These are phyloP conservation scores for Leishmania amazonensis DNA, from an alignment of 208 protist species.

Conservation along the genomic window DNA sequence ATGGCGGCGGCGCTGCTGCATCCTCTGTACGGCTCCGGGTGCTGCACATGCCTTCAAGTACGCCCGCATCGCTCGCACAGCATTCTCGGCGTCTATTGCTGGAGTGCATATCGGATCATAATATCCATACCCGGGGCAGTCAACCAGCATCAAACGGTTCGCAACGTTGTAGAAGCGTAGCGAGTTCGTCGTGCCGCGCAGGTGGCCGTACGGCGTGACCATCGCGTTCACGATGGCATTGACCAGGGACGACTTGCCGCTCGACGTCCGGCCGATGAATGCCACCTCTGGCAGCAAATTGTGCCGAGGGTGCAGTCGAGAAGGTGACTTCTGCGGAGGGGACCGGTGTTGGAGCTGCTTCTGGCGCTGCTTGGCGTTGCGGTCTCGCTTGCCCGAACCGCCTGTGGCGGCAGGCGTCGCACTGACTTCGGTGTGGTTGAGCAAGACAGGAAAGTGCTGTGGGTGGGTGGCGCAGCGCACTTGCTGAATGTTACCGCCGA, in stretches of 20 bases:
- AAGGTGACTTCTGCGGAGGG: not conserved
- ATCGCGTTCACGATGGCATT: constrained; percentile 89
- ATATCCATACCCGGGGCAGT: constrained; percentile 89
- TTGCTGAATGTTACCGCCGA: constrained; percentile 68
- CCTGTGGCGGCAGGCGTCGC: not conserved
- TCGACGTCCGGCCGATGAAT: constrained; percentile 85
- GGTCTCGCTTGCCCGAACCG: not conserved
- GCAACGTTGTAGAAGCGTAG: constrained; percentile 85
- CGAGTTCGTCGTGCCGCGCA: constrained; percentile 80
- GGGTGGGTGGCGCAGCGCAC: constrained; percentile 54
- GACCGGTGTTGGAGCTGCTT: not conserved
- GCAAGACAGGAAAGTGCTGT: constrained; percentile 68
- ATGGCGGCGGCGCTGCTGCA: constrained; percentile 1
- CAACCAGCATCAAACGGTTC: constrained; percentile 68
- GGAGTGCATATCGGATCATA: constrained; percentile 77
- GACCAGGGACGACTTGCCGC: constrained; percentile 87
- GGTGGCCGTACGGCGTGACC: constrained; percentile 80
- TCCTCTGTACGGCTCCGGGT: constrained; percentile 4
- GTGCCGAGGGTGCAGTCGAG: constrained; percentile 14
- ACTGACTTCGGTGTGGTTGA: not conserved
- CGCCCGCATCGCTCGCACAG: constrained; percentile 65
- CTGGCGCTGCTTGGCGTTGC: not conserved
- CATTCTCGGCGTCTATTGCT: constrained; percentile 68
- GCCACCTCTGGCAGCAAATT: constrained; percentile 77
- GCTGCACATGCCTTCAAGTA: constrained; percentile 50